Conservation (phyloP, 192 early-diverging fungal genomes). For the Chytriomyces sp. region DNA sequence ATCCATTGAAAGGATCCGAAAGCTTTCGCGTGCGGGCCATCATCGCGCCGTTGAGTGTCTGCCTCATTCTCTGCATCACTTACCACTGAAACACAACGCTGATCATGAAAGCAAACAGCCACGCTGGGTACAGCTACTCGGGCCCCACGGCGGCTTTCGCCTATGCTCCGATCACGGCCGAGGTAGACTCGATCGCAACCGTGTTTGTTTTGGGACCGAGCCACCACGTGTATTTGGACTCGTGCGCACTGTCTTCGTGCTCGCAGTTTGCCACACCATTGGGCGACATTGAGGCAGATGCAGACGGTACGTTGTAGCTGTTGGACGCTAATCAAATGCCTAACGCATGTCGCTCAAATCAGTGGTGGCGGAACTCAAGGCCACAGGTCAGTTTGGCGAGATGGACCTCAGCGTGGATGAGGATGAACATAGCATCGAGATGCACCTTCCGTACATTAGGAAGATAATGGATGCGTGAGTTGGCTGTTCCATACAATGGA, state of each 20-base stretch:
- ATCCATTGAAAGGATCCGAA: background rate
- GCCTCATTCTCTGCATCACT: background rate
- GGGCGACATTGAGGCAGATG: conserved; percentile 77
- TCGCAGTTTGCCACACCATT: conserved; percentile 82
- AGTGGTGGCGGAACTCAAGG: conserved; percentile 67
- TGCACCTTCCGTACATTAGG: conserved; percentile 92
- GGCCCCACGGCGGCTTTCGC: conserved; percentile 90
- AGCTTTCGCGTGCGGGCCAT: conserved; percentile 60
- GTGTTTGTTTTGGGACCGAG: conserved; percentile 94
- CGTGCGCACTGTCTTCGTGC: conserved; percentile 78
- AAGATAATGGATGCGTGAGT: conserved; percentile 75
- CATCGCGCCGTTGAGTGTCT: conserved; percentile 67
- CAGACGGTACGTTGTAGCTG: conserved; percentile 45
- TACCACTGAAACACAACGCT: background rate
- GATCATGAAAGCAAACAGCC: no score
- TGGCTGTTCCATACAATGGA: background rate
- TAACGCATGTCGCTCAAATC: background rate
- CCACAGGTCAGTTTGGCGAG: conserved; percentile 64
- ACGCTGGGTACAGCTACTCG: conserved; percentile 90
- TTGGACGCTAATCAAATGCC: background rate
- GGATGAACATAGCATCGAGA: conserved; percentile 95
- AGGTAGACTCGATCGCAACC: conserved; percentile 53
- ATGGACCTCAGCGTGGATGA: conserved; percentile 79
- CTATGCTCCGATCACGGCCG: conserved; percentile 77
- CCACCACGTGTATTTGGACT: conserved; percentile 81